Evolutionary conservation across 768 basidiomycete species (phyloP).

Genomic region (Pisolithus marmoratus): DNA sequence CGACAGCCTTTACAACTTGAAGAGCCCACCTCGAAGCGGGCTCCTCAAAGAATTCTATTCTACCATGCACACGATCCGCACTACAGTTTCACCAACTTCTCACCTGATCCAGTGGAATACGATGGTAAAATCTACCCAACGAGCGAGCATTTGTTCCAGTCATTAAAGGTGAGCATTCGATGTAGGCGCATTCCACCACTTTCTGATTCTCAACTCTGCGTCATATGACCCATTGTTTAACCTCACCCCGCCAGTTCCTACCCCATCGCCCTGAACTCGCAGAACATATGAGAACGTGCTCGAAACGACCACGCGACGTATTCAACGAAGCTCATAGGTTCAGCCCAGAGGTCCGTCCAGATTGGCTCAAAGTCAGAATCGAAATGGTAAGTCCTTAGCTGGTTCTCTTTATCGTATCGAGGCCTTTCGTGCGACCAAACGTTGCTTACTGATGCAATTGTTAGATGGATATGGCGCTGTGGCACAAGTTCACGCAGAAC

Average conservation of each 20-base stretch:
- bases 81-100: conserved; percentile 42
- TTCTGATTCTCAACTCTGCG: background rate
- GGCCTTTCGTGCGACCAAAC: background rate
- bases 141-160: conserved; percentile 44
- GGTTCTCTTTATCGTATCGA: background rate
- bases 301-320: conserved; percentile 25
- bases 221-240: background rate
- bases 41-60: conserved; percentile 26
- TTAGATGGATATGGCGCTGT: conserved; percentile 37
- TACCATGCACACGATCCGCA: conserved; percentile 26
- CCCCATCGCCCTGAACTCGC: conserved; percentile 30
- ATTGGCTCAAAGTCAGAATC: conserved; percentile 29
- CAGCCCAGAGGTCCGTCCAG: conserved; percentile 31
- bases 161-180: conserved; percentile 32
- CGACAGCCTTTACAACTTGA: conserved; percentile 6
- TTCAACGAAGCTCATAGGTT: conserved; percentile 32
- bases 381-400: conserved; percentile 21
- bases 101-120: conserved; percentile 36
- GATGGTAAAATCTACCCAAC: conserved; percentile 37
- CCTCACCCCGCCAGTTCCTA: conserved; percentile 25
- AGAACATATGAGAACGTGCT: conserved; percentile 31
- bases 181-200: background rate
- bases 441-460: too few species aligned
- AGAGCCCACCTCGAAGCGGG: conserved; percentile 5
- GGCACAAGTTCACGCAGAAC: conserved; percentile 38